Conservation (phyloP, 768 basidiomycete genomes). For the Termitomyces sp. region DNA sequence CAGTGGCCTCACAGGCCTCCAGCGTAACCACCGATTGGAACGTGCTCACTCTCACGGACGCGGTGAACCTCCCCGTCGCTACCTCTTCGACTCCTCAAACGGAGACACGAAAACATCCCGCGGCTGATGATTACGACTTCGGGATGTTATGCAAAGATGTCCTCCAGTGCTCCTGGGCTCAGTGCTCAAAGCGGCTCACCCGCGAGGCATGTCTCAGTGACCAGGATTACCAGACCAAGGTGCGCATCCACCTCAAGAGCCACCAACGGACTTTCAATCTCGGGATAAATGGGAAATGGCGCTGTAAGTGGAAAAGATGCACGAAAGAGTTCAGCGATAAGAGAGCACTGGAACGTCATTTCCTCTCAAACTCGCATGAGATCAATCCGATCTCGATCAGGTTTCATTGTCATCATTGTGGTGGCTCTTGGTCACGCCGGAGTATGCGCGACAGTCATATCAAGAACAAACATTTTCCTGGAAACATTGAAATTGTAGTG, state of each 20-base stretch:
- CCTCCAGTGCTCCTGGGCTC: not conserved
- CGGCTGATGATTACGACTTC: not conserved
- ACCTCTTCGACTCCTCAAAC: not conserved
- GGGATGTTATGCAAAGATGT: not conserved
- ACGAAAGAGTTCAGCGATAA: not conserved
- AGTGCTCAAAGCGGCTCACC: not conserved
- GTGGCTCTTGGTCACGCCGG: not conserved
- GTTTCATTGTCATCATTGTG: not conserved
- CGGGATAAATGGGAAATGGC: not conserved
- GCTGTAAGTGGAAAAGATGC: not conserved
- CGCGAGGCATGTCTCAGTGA: not conserved
- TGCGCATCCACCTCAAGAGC: not conserved
- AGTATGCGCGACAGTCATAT: not conserved
- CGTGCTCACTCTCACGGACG: not conserved
- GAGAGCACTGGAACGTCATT: not conserved
- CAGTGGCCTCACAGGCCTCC: not conserved
- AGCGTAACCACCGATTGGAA: not conserved
- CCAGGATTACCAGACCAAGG: not conserved
- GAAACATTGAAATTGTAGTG: not conserved
- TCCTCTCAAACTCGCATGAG: not conserved
- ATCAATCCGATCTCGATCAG: not conserved
- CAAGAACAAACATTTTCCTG: not conserved
- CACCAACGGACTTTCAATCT: not conserved
- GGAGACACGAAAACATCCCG: not conserved
- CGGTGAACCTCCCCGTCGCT: not conserved